Conservation (phyloP, 495 filamentous ascomycete genomes). For the Podospora pseudopauciseta region DNA sequence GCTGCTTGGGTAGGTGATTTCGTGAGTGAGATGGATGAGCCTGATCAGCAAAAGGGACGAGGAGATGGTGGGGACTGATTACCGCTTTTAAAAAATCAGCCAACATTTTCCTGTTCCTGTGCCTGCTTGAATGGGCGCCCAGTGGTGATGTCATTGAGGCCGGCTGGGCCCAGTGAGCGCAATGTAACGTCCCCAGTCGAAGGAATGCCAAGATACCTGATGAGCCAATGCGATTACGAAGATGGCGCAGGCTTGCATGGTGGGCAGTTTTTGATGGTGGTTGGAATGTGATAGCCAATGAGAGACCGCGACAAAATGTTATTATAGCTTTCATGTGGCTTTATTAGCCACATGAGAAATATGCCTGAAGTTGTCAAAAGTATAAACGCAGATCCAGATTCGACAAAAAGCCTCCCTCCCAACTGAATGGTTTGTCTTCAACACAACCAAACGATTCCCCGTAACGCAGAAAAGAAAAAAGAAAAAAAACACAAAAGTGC, state of each 20-base stretch:
- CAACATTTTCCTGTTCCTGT: not conserved
- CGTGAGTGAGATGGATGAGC: not conserved
- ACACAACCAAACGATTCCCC: too few relatives aligned
- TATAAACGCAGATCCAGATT: not conserved
- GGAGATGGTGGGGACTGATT: not conserved
- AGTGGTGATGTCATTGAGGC: slow-evolving; percentile 10
- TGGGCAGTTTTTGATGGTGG: not conserved
- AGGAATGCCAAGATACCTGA: not conserved
- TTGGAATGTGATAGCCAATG: not conserved
- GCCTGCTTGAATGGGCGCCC: not conserved
- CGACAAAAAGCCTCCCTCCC: too few relatives aligned
- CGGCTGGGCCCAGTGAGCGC: not conserved
- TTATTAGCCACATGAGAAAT: not conserved
- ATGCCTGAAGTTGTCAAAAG: too few relatives aligned
- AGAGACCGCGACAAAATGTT: not conserved
- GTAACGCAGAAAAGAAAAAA: too few relatives aligned
- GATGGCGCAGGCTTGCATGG: not conserved
- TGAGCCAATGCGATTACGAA: not conserved
- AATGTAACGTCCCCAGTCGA: not conserved
- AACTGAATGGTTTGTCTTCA: too few relatives aligned
- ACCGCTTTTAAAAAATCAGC: not conserved
- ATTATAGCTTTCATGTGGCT: not conserved
- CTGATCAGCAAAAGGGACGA: not conserved
- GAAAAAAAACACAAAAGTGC: too few relatives aligned
- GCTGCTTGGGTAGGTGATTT: not conserved